Conservation (phyloP, 768 basidiomycete genomes). For the Agrocybe praecox region DNA sequence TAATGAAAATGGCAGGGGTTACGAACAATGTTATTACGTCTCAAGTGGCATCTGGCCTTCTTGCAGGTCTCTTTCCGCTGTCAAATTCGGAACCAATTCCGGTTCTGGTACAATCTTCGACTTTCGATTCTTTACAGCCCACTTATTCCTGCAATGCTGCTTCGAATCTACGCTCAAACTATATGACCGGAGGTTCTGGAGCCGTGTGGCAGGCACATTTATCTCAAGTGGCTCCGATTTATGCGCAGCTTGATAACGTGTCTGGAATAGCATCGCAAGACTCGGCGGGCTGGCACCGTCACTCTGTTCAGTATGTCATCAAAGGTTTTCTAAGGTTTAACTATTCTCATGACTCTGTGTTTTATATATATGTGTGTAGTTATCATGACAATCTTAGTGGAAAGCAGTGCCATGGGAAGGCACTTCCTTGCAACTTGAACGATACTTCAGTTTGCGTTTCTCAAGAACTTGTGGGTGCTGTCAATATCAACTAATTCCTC, state of each 20-base stretch:
- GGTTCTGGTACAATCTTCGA: conserved; percentile 39
- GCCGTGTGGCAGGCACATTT: conserved; percentile 45
- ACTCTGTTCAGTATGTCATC: conserved; percentile 48
- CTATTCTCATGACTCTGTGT: too few relatives aligned
- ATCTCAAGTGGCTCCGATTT: conserved; percentile 35
- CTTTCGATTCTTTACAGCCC: conserved; percentile 51
- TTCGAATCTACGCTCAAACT: conserved; percentile 30
- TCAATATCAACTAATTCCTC: not conserved
- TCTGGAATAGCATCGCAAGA: conserved; percentile 42
- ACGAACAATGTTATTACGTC: conserved; percentile 58
- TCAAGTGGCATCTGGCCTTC: conserved; percentile 49
- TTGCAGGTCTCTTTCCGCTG: conserved; percentile 46
- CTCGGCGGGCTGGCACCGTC: conserved; percentile 50
- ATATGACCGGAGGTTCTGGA: conserved; percentile 39
- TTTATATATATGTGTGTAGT: conserved; percentile 38
- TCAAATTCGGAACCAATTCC: conserved; percentile 27
- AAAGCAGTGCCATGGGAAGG: conserved; percentile 49
- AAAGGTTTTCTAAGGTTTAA: not conserved
- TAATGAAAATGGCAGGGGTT: conserved; percentile 34
- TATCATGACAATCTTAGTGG: conserved; percentile 56
- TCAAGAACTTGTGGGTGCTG: conserved; percentile 35
- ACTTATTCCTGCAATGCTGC: conserved; percentile 43
- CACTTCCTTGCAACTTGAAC: conserved; percentile 46
- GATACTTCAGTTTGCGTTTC: conserved; percentile 45
- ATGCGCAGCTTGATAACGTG: conserved; percentile 42